A percentile compares a stretch with the other conserved stretches of the same genome.
Evolutionary conservation across 768 basidiomycete species (phyloP).

Genomic region (Pisolithus tinctorius): DNA sequence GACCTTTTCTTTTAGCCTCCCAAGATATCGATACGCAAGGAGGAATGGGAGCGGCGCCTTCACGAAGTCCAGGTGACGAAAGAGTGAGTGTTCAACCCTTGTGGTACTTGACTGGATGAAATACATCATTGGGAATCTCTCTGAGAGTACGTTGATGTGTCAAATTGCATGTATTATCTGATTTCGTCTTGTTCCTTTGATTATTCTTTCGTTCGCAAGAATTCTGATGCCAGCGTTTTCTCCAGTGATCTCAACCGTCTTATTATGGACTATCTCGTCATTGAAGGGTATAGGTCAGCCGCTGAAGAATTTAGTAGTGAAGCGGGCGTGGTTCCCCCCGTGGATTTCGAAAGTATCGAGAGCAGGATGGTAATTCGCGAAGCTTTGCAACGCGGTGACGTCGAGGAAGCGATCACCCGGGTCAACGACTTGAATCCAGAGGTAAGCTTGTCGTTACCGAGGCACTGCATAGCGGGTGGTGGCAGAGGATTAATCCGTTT

Average conservation of each 20-base stretch:
- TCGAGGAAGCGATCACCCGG: constrained; percentile 90
- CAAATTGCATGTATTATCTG: constrained; percentile 89
- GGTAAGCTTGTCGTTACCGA: constrained; percentile 48
- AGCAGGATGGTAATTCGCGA: constrained; percentile 92
- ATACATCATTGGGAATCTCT: constrained; percentile 97
- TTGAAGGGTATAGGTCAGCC: constrained; percentile 94
- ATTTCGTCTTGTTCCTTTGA: constrained; percentile 22
- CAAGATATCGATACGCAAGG: constrained; percentile 58
- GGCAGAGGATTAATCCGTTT: constrained; percentile 78
- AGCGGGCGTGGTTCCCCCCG: constrained; percentile 65
- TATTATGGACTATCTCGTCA: constrained; percentile 96
- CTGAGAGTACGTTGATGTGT: constrained; percentile 70
- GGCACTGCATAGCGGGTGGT: constrained; percentile 2
- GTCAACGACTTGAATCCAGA: constrained; percentile 96
- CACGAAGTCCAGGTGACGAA: constrained; percentile 81
- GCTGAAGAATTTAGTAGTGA: constrained; percentile 94
- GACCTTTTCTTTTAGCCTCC: constrained; percentile 29
- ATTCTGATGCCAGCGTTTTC: constrained; percentile 18
- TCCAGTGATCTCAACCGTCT: constrained; percentile 87
- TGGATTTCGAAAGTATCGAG: constrained; percentile 90
- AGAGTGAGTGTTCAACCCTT: constrained; percentile 56
- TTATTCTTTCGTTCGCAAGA: constrained; percentile 20
- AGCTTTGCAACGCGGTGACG: constrained; percentile 88
- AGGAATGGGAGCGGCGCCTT: constrained; percentile 83
- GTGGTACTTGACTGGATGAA: constrained; percentile 46